Percentiles rank a stretch among this genome's conserved stretches.
phyloP scores from a whole-genome alignment of 1,284 basidiomycete genomes.

The Pseudozyma hubeiensis region DNA sequence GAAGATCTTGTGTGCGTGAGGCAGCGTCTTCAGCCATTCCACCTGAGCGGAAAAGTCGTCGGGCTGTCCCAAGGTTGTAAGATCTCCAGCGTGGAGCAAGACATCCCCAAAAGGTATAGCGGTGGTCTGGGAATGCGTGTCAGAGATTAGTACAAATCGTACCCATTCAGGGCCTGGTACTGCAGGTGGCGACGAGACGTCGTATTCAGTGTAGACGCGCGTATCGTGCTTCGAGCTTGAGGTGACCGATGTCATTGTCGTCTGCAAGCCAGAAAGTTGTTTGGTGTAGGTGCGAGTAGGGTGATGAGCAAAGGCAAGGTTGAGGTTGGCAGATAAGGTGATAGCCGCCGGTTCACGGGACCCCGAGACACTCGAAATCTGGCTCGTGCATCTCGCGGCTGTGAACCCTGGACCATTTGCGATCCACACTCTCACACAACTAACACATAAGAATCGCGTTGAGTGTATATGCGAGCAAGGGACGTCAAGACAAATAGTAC shows the following conservation, averaged over 20 bases:
- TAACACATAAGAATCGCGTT: not conserved
- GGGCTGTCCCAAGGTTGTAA: slow-evolving; percentile 40
- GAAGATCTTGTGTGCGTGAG: slow-evolving; percentile 41
- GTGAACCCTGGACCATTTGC: no score
- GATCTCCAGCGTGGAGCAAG: slow-evolving; percentile 50
- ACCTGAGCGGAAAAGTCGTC: slow-evolving; percentile 28
- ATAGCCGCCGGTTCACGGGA: no score
- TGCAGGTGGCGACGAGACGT: slow-evolving; percentile 25
- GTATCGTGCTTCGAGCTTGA: slow-evolving; percentile 16
- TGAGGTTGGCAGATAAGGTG: no score
- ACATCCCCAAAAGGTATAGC: slow-evolving; percentile 39
- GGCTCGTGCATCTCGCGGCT: no score
- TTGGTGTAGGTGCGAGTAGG: no score
- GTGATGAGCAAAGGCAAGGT: no score
- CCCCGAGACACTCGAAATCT: no score
- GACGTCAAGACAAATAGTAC: not conserved
- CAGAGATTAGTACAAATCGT: slow-evolving; percentile 48
- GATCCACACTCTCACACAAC: no score
- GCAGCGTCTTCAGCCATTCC: slow-evolving; percentile 40
- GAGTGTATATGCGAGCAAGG: slow-evolving; percentile 4
- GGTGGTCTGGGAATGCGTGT: slow-evolving; percentile 43
- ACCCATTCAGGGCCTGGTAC: slow-evolving; percentile 29
- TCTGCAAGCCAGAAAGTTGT: no score
- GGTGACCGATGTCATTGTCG: slow-evolving; percentile 3
- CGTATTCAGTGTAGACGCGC: slow-evolving; percentile 26